These are phyloP conservation scores for Fusarium sp. DNA, from an alignment of 2,329 filamentous ascomycete genomes.

Conservation along the genomic window DNA sequence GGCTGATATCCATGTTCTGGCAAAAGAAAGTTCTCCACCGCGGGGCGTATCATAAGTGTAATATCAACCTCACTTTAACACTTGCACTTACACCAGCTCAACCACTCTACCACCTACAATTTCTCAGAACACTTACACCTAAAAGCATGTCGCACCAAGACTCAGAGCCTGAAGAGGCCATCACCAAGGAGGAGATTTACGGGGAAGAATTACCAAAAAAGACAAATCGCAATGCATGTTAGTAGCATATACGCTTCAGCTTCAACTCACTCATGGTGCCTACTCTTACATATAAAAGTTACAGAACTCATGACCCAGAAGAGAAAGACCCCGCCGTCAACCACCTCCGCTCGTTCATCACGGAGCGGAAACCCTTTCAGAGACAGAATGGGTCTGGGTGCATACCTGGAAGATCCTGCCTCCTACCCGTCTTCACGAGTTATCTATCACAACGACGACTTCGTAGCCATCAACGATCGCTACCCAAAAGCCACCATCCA, in stretches of 20 bases:
- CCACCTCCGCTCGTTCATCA: conserved; percentile 26
- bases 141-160: conserved; percentile 44
- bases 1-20: background rate
- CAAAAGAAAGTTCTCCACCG: conserved; percentile 23
- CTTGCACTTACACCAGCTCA: background rate
- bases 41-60: conserved; percentile 29
- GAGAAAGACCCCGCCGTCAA: conserved; percentile 48
- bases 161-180: conserved; percentile 55
- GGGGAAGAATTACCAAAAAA: conserved; percentile 47
- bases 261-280: background rate
- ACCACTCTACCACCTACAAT: background rate
- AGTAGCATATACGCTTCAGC: conserved; percentile 6
- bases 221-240: conserved; percentile 58
- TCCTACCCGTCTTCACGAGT: conserved; percentile 70
- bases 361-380: conserved; percentile 54
- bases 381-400: conserved; percentile 71
- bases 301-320: conserved; percentile 54
- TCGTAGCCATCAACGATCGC: conserved; percentile 82
- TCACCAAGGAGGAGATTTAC: conserved; percentile 57
- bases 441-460: conserved; percentile 74
- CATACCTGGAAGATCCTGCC: conserved; percentile 74
- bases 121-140: background rate
- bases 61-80: conserved; percentile 8
- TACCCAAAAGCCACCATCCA: conserved; percentile 91
- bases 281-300: conserved; percentile 36